Percentiles rank a stretch among this genome's conserved stretches.
These are phyloP conservation scores for Wallemia ichthyophaga DNA, from an alignment of 1,284 basidiomycete species.

Conservation along the genomic window DNA sequence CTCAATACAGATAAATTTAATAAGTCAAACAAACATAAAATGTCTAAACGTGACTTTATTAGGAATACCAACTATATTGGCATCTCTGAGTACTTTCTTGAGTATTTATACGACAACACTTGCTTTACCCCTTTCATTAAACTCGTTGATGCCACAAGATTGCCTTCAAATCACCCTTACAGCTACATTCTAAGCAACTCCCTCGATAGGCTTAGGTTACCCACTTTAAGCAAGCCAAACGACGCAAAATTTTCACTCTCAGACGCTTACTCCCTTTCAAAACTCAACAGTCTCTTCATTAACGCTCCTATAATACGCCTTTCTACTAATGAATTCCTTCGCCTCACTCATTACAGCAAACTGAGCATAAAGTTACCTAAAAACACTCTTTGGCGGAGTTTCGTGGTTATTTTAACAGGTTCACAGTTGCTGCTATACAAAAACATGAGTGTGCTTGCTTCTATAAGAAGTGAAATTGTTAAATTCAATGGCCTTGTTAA, in stretches of 20 bases:
- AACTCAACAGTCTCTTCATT: not conserved
- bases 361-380: not conserved
- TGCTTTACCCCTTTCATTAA: not conserved
- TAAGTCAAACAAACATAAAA: slow-evolving; percentile 86
- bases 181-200: not conserved
- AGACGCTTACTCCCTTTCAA: not conserved
- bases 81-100: not conserved
- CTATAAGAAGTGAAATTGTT: not conserved
- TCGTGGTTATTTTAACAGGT: not conserved
- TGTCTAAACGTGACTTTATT: slow-evolving; percentile 77
- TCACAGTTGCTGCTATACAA: not conserved
- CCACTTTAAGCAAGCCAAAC: too few relatives aligned
- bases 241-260: not conserved
- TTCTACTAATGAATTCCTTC: not conserved
- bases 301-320: not conserved
- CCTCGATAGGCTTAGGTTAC: not conserved
- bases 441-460: not conserved
- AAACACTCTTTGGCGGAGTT: not conserved
- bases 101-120: not conserved
- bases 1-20: slow-evolving; percentile 95
- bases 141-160: not conserved
- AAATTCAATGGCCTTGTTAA: not conserved
- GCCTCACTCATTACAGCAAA: not conserved
- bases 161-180: not conserved
- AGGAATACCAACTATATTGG: slow-evolving; percentile 32